Base-by-base conservation (phyloP, 1,139 yeast species). In the Geotrichum bryndzae region DNA sequence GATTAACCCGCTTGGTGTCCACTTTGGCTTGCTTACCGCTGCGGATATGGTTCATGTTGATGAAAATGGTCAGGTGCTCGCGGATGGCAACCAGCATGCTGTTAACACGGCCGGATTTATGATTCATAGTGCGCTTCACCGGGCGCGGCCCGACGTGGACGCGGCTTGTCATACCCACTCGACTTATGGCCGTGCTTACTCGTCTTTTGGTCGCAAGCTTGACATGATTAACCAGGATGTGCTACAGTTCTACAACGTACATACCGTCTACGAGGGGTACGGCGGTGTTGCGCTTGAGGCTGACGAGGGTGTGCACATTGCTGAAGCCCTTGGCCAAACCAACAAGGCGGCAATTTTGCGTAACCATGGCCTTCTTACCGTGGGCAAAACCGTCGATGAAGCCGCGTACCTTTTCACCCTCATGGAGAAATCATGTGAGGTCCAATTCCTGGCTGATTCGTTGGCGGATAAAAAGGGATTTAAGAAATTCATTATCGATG, bases 161-260 rank as follows among this genome's bases (percentile, higher is more conserved):
- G 94, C 95, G 27, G 95, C 95, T 1, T 87, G 94, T 70, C 96
- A 88, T 73, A 82, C 91, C 8, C 96, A 88, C 69, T 86, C 92
- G 2, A 76, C 81, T 45, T 82, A 84, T 70, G 96, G 96, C 59
- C 87, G 87, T 71, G 88, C 96, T 0, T 88, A 84, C 75, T 82
- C 90, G 11, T 79, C 88, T 0, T 85, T 88, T 70, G 94, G 91
- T 29, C 81, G 80, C 67, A 85, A 85, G 22, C 77, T 88, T 67
- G 91, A 87, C 63, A 88, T 88, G 95, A 74, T 88, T 66, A 87
- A 86, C 76, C 96, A 88, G 75, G 96, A 88, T 69, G 87, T 80
- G 2, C 87, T 92, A 72, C 77, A 80, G 4, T 84, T 88, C 68
- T 86, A 86, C 79, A 82, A 85, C 54, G 77, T 80, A 57, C 94